Percentiles rank a stretch among this genome's conserved stretches.
Evolutionary conservation across 192 early-diverging fungal species (phyloP).

Genomic region (Backusella macrospora): DNA sequence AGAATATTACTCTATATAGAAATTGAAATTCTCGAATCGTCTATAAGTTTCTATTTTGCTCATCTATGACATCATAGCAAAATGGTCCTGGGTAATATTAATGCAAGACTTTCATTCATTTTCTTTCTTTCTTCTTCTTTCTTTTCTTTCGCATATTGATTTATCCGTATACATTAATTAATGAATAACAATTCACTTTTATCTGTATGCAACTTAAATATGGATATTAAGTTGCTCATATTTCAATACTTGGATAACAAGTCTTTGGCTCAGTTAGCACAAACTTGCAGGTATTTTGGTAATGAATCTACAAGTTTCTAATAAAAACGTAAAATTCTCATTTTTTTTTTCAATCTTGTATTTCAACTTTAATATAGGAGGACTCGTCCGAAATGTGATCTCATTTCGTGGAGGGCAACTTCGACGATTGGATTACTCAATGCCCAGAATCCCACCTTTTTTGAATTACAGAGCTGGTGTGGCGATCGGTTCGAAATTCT

Average conservation of each 20-base stretch:
- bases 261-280: constrained; percentile 14
- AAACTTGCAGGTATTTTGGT: constrained; percentile 22
- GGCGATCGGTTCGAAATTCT: constrained; percentile 23
- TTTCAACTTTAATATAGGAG: background rate
- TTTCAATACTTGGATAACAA: constrained; percentile 15
- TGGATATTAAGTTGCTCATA: constrained; percentile 20
- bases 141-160: background rate
- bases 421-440: background rate
- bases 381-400: constrained; percentile 12
- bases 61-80: background rate
- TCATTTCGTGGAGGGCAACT: constrained; percentile 7
- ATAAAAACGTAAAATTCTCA: background rate
- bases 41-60: background rate
- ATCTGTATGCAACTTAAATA: constrained; percentile 13
- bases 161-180: background rate
- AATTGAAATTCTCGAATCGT: background rate
- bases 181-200: background rate
- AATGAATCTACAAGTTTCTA: background rate
- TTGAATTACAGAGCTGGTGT: constrained; percentile 30
- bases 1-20: background rate
- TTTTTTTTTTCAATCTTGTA: background rate
- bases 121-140: background rate
- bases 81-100: background rate
- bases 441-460: background rate
- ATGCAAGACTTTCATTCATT: background rate